These are phyloP conservation scores for Biscogniauxia marginata DNA, from an alignment of 2,329 filamentous ascomycete species.

Conservation along the genomic window DNA sequence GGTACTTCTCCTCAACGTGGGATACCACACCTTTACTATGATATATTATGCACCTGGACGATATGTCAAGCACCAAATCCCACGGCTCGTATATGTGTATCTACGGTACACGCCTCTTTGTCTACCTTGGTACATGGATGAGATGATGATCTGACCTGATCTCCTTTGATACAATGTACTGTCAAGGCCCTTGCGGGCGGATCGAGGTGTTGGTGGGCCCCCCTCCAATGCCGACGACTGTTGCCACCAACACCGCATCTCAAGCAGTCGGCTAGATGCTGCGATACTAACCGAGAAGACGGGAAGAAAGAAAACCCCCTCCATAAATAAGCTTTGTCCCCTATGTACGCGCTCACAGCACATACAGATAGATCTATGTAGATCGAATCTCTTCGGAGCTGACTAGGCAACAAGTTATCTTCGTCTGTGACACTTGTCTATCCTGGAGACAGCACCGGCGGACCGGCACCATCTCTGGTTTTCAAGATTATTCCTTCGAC, in stretches of 20 bases:
- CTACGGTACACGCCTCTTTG: not conserved
- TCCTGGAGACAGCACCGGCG: slow-evolving; percentile 9
- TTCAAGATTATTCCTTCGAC: not conserved
- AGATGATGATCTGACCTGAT: not conserved
- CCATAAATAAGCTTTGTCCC: not conserved
- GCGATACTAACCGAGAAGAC: not conserved
- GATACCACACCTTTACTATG: not conserved
- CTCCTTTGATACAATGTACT: not conserved
- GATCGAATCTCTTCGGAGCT: not conserved
- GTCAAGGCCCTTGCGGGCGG: not conserved
- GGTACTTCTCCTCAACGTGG: not conserved
- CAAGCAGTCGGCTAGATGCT: not conserved
- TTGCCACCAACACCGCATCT: not conserved
- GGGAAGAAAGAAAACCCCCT: not conserved
- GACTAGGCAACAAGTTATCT: too few species aligned
- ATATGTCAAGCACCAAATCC: not conserved
- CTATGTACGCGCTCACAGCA: not conserved
- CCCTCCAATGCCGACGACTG: not conserved
- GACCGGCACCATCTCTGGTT: slow-evolving; percentile 6
- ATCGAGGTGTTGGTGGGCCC: not conserved
- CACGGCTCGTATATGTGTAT: not conserved
- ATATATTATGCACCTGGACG: not conserved
- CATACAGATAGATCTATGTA: not conserved
- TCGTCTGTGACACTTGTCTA: too few species aligned
- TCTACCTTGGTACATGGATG: not conserved